phyloP scores from a whole-genome alignment of 768 basidiomycete species.

The Dentipellis sp. region DNA sequence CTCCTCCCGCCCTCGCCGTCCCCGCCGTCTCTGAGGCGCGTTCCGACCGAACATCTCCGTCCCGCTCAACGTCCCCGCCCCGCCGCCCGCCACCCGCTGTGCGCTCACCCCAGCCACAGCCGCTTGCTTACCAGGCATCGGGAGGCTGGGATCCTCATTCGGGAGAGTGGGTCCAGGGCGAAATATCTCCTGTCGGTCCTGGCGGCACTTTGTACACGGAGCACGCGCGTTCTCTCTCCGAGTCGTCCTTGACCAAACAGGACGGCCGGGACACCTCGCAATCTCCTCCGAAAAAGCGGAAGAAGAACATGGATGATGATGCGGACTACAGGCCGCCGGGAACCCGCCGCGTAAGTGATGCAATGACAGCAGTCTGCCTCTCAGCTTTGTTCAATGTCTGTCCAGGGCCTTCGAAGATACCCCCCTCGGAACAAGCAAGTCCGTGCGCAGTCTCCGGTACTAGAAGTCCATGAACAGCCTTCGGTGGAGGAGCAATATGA shows the following conservation, averaged over 20 bases:
- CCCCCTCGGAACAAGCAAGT: slow-evolving; percentile 29
- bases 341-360: slow-evolving; percentile 45
- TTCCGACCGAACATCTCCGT: slow-evolving; percentile 8
- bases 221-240: slow-evolving; percentile 19
- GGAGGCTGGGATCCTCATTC: slow-evolving; percentile 31
- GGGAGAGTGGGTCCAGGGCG: slow-evolving; percentile 29
- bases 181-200: slow-evolving; percentile 27
- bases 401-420: slow-evolving; percentile 21
- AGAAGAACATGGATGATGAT: slow-evolving; percentile 40
- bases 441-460: slow-evolving; percentile 17
- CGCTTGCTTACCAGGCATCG: slow-evolving; percentile 28
- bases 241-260: slow-evolving; percentile 4
- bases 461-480: slow-evolving; percentile 19
- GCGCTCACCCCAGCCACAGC: slow-evolving; percentile 24
- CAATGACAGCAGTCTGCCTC: not conserved
- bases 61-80: slow-evolving; percentile 12
- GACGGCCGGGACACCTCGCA: slow-evolving; percentile 4
- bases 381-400: not conserved
- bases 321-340: slow-evolving; percentile 43
- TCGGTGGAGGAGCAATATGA: slow-evolving; percentile 22
- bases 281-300: slow-evolving; percentile 36
- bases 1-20: slow-evolving; percentile 22
- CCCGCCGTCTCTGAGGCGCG: slow-evolving; percentile 19
- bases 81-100: slow-evolving; percentile 13
- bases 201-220: slow-evolving; percentile 27